Evolutionary conservation across 768 basidiomycete species (phyloP), one percentile per base, ranked within the genome.

Genomic region (Lenzites betulinus): DNA sequence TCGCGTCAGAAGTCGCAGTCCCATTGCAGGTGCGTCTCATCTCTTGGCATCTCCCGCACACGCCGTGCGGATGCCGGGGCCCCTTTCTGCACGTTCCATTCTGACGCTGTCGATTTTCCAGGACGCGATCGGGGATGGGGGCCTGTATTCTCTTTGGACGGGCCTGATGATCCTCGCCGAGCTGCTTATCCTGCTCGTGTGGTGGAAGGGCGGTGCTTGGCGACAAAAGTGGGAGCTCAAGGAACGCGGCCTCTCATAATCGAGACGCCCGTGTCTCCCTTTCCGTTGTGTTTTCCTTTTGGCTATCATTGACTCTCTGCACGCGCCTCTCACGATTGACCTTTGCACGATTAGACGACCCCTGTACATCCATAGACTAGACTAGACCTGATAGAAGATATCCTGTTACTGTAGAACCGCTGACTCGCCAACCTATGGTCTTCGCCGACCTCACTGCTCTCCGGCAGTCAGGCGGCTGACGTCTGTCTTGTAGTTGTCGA

Each of bases 101-200:
- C 26, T 15, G 22, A 33, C 18, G 7, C 23, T 26, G 35, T 11
- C 39, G 49, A 18, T 16, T 7, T 25, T 16, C 2, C 20, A 91
- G 81, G 79, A 86, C 57, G 76, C 81, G 1, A 77, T 92, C 30
- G 93, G 92, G 0, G 92, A 94, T 67, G 92, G 92, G 69, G 80
- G 91, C 70, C 76, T 89, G 58, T 94, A 92, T 70, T 87, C 89
- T 0, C 77, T 91, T 2, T 89, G 83, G 74, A 76, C 79, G 0
- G 80, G 79, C 0, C 30, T 93, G 0, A 66, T 91, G 67, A 62
- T 81, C 1, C 44, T 85, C 30, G 80, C 78, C 39, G 84, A 84
- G 42, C 60, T 79, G 2, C 76, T 89, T 16, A 78, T 89, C 22
- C 62, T 89, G n/a, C 72, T 90, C 3, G 84, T 89, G 2, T 76